These are phyloP conservation scores for Heliocybe sulcata DNA, from an alignment of 1,284 basidiomycete species.

Conservation along the genomic window DNA sequence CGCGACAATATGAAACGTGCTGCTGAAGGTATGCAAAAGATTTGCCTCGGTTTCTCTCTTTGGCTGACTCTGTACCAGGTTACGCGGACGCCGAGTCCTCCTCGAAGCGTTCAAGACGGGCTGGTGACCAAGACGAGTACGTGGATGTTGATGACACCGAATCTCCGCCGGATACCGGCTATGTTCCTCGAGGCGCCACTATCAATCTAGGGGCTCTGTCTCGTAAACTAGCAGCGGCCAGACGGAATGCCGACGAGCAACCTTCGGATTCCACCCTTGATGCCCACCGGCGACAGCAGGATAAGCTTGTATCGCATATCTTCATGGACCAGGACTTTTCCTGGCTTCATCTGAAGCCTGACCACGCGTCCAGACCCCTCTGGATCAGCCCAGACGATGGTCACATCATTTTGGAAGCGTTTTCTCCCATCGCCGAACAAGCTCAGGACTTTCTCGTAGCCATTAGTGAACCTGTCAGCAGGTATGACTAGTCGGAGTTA, in stretches of 20 bases:
- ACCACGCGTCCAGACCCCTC: conserved; percentile 85
- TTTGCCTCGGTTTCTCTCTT: background rate
- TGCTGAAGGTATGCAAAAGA: conserved; percentile 35
- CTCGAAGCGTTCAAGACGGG: conserved; percentile 43
- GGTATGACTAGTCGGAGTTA: conserved; percentile 47
- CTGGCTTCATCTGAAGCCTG: conserved; percentile 78
- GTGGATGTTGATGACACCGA: conserved; percentile 46
- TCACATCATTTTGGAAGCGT: conserved; percentile 93
- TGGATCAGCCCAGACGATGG: conserved; percentile 95
- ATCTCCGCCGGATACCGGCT: conserved; percentile 45
- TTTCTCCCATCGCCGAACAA: conserved; percentile 94
- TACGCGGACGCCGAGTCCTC: conserved; percentile 31
- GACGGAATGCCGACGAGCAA: conserved; percentile 28
- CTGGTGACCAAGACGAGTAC: conserved; percentile 44
- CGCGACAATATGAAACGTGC: conserved; percentile 39
- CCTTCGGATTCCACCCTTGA: conserved; percentile 33
- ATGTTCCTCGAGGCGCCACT: conserved; percentile 62
- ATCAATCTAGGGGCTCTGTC: conserved; percentile 79
- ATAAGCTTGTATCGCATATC: conserved; percentile 68
- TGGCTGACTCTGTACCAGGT: conserved; percentile 13
- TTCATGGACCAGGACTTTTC: conserved; percentile 82
- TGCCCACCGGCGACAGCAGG: conserved; percentile 60
- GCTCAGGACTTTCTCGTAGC: conserved; percentile 98
- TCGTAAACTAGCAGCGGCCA: conserved; percentile 62
- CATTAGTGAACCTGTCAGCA: conserved; percentile 97